Evolutionary conservation across 768 basidiomycete genomes (phyloP).

Genomic region (Coprinellus micaceus): DNA sequence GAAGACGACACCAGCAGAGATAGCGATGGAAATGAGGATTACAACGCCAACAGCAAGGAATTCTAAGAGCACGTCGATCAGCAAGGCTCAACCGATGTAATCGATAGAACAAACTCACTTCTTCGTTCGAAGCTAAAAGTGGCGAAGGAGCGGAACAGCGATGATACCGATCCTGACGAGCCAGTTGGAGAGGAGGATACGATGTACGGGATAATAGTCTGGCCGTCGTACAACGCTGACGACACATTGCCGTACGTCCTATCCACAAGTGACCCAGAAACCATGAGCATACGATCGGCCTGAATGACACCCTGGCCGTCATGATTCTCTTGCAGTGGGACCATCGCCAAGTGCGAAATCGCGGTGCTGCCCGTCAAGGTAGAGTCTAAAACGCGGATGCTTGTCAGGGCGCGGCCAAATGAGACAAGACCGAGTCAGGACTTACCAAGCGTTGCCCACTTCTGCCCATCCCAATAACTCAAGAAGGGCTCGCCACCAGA

Average conservation of each 20-base stretch:
- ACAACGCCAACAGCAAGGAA: conserved; percentile 91
- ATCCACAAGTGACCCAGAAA: conserved; percentile 75
- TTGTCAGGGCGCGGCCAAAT: conserved; percentile 4
- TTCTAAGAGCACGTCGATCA: conserved; percentile 39
- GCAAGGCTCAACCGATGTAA: conserved; percentile 5
- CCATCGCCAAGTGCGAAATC: conserved; percentile 84
- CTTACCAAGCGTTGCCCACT: conserved; percentile 69
- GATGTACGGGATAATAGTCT: conserved; percentile 78
- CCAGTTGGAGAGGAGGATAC: conserved; percentile 64
- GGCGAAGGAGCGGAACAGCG: conserved; percentile 79
- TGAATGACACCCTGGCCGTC: conserved; percentile 66
- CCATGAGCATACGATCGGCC: conserved; percentile 83
- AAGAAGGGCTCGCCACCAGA: conserved; percentile 76
- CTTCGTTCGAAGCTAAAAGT: conserved; percentile 71
- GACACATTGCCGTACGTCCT: conserved; percentile 75
- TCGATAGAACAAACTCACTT: conserved; percentile 46
- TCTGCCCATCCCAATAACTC: conserved; percentile 77
- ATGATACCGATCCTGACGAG: conserved; percentile 63
- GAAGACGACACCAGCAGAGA: conserved; percentile 91
- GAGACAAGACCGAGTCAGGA: not conserved
- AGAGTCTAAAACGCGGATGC: conserved; percentile 41
- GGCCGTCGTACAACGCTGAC: conserved; percentile 84
- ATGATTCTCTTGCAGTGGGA: conserved; percentile 82
- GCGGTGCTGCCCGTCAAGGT: conserved; percentile 53
- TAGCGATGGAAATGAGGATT: conserved; percentile 96